Percentiles rank a stretch among this genome's conserved stretches.
phyloP scores from a whole-genome alignment of 129 eudicot species.

The Ambrosia trifida region DNA sequence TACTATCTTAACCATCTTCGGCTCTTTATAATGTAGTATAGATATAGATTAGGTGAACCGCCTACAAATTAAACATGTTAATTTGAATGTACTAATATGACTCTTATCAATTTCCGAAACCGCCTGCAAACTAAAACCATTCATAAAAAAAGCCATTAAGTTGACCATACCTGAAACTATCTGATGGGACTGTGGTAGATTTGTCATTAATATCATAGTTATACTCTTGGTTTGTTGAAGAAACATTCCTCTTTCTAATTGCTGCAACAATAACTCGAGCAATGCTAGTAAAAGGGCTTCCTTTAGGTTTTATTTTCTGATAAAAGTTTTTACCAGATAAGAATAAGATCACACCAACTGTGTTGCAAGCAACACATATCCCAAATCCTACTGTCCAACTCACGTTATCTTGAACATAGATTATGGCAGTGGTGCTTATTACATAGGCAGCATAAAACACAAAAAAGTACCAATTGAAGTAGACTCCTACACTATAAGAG shows the following conservation, averaged over 20 bases:
- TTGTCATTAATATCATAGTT: conserved; percentile 19
- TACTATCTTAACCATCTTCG: too few relatives aligned
- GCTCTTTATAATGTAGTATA: too few relatives aligned
- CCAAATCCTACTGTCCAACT: conserved; percentile 58
- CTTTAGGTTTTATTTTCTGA: conserved; percentile 33
- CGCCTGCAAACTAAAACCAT: too few relatives aligned
- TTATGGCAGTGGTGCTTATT: conserved; percentile 40
- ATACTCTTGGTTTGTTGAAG: conserved; percentile 17
- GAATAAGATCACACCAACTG: conserved; percentile 44
- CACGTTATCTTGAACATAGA: conserved; percentile 56
- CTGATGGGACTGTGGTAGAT: conserved; percentile 41
- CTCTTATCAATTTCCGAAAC: too few relatives aligned
- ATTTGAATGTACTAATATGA: too few relatives aligned
- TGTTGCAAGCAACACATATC: conserved; percentile 43
- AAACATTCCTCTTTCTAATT: conserved; percentile 42
- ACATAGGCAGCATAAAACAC: conserved; percentile 21
- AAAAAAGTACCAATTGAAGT: conserved; percentile 55
- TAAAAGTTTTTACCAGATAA: conserved; percentile 47
- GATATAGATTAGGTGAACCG: too few relatives aligned
- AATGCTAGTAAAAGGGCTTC: conserved; percentile 57
- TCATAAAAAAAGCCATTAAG: neutral
- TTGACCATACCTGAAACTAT: conserved; percentile 47
- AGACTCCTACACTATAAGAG: conserved; percentile 33
- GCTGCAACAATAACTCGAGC: conserved; percentile 57
- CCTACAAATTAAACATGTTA: too few relatives aligned